These are phyloP conservation scores for Ganoderma lingzhi DNA, from an alignment of 1,284 basidiomycete genomes.

Conservation along the genomic window DNA sequence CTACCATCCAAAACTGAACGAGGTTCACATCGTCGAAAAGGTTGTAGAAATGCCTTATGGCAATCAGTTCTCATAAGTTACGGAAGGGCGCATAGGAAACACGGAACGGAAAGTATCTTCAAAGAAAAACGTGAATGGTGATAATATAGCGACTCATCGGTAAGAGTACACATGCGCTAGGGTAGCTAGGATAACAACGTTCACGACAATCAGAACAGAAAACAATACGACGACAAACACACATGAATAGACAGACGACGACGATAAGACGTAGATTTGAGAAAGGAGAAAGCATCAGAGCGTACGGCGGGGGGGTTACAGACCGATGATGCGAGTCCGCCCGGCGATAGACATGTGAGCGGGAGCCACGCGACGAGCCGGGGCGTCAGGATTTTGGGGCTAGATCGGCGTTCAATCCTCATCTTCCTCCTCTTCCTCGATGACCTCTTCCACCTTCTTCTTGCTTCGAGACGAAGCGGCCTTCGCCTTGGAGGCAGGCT, in stretches of 20 bases:
- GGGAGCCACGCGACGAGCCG: neutral
- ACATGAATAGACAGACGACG: slow-evolving; percentile 12
- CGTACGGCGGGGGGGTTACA: neutral
- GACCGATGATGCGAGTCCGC: neutral
- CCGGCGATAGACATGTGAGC: neutral
- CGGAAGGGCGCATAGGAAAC: neutral
- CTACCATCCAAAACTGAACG: neutral
- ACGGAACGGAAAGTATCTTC: neutral
- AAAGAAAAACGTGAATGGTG: neutral
- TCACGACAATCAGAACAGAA: slow-evolving; percentile 16
- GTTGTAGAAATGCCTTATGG: neutral
- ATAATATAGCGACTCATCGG: slow-evolving; percentile 21
- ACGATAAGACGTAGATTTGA: neutral
- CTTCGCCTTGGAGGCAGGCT: slow-evolving; percentile 35
- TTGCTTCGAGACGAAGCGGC: slow-evolving; percentile 33
- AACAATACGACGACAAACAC: slow-evolving; percentile 18
- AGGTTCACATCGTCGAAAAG: neutral
- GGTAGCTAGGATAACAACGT: slow-evolving; percentile 27
- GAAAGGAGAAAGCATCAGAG: slow-evolving; percentile 13
- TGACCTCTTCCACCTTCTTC: slow-evolving; percentile 35
- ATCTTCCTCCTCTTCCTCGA: slow-evolving; percentile 37
- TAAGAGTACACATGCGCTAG: slow-evolving; percentile 29
- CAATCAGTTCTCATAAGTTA: neutral
- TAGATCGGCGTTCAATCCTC: slow-evolving; percentile 13
- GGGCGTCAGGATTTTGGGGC: slow-evolving; percentile 6